phyloP scores from a whole-genome alignment of 495 filamentous ascomycete species.

The Xanthoparmelia taractica region DNA sequence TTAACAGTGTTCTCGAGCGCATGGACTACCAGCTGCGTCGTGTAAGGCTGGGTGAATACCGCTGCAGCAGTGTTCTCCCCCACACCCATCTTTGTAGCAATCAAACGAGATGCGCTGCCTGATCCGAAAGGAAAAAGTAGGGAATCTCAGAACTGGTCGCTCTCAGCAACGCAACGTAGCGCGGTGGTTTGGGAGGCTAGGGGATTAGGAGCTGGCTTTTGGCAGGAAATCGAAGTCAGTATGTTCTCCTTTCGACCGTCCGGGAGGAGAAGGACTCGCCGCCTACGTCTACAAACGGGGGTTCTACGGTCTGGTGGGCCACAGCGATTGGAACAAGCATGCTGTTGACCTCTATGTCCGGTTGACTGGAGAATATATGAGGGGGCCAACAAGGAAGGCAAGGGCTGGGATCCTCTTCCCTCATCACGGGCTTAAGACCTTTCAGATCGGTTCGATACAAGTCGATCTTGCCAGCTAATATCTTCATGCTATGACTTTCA shows the following conservation, averaged over 20 bases:
- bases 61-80: background rate
- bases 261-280: too few relatives aligned
- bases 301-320: too few relatives aligned
- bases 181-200: background rate
- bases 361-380: too few relatives aligned
- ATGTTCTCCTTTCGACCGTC: background rate
- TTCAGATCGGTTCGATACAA: too few relatives aligned
- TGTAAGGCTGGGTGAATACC: background rate
- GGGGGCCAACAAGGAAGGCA: too few relatives aligned
- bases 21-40: background rate
- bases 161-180: background rate
- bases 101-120: background rate
- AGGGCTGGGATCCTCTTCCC: too few relatives aligned
- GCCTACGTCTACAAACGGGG: too few relatives aligned
- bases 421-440: too few relatives aligned
- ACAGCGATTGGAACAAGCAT: too few relatives aligned
- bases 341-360: too few relatives aligned
- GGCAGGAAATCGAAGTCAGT: background rate
- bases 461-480: too few relatives aligned
- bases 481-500: too few relatives aligned
- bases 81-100: background rate
- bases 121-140: background rate
- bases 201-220: background rate
- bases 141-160: background rate
- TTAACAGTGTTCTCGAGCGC: background rate